A percentile compares a stretch with the other conserved stretches of the same genome.
Evolutionary conservation across 441 rosid genomes (phyloP).

Genomic region (Pelargonium citronellum): DNA sequence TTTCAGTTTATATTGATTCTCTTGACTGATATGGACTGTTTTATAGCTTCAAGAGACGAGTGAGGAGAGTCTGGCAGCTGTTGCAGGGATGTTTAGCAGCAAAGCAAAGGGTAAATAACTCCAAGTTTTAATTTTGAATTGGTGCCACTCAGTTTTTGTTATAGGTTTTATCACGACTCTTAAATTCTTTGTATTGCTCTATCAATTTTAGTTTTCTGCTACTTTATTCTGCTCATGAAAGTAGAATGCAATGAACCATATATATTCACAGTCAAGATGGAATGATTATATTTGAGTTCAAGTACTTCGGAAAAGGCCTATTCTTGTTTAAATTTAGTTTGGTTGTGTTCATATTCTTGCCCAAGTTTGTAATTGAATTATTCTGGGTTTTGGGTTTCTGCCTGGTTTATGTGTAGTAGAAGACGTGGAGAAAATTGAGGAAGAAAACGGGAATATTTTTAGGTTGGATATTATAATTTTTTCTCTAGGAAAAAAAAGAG

Average conservation of each 20-base stretch:
- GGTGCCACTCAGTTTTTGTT: not conserved
- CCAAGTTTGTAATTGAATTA: not conserved
- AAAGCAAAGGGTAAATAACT: conserved; percentile 86
- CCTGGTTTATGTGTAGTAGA: not conserved
- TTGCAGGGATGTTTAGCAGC: conserved; percentile 99
- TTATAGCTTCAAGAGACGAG: conserved; percentile 85
- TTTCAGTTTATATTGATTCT: conserved; percentile 14
- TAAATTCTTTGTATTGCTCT: not conserved
- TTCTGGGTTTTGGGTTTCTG: not conserved
- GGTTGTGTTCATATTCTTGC: not conserved
- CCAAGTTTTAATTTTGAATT: conserved; percentile 13
- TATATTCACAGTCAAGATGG: not conserved
- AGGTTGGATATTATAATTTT: not conserved
- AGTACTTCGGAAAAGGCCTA: not conserved
- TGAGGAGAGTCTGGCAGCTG: conserved; percentile 95
- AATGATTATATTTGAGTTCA: conserved; percentile 7
- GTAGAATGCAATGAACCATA: not conserved
- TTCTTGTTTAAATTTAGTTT: not conserved
- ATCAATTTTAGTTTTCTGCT: not conserved
- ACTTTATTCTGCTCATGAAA: conserved; percentile 8
- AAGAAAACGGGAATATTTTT: not conserved
- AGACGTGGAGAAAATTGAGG: not conserved
- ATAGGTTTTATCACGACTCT: not conserved
- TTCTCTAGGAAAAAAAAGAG: not conserved
- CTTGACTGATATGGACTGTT: conserved; percentile 19